Conservation (phyloP, 306 rosid genomes). For the Inga oerstediana region DNA sequence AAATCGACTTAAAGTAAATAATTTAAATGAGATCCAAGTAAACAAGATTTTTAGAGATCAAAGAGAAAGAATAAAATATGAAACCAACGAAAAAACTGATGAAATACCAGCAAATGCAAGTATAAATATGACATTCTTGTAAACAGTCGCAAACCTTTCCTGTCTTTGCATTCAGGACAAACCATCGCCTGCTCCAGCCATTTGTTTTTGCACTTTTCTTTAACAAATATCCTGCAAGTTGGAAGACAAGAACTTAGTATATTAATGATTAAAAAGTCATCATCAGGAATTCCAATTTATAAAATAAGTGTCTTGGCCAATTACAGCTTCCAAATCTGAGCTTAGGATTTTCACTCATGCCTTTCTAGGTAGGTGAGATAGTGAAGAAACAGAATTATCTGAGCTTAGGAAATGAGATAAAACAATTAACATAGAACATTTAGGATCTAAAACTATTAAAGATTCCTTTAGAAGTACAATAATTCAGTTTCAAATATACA, state of each 20-base stretch:
- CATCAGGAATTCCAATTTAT: background rate
- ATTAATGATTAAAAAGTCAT: background rate
- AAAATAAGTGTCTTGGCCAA: conserved; percentile 10
- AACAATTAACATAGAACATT: background rate
- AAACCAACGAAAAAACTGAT: background rate
- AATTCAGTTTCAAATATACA: background rate
- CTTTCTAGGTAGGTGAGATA: conserved; percentile 1
- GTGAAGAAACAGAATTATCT: conserved; percentile 3
- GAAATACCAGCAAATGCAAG: background rate
- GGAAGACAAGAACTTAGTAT: conserved; percentile 18
- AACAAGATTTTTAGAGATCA: background rate
- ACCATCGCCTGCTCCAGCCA: conserved; percentile 98
- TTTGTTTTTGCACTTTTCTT: conserved; percentile 92
- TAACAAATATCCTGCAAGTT: conserved; percentile 69
- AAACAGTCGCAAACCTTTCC: conserved; percentile 75
- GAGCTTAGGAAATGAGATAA: conserved; percentile 1
- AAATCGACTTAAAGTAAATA: background rate
- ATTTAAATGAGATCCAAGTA: background rate
- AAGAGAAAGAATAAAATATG: background rate
- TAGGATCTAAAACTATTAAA: background rate
- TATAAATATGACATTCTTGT: background rate
- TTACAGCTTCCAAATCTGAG: conserved; percentile 20
- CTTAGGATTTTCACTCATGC: background rate
- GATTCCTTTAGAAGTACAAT: background rate
- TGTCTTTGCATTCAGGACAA: conserved; percentile 91